phyloP scores from a whole-genome alignment of 2,329 filamentous ascomycete genomes.

The Colletotrichum eremochloae region DNA sequence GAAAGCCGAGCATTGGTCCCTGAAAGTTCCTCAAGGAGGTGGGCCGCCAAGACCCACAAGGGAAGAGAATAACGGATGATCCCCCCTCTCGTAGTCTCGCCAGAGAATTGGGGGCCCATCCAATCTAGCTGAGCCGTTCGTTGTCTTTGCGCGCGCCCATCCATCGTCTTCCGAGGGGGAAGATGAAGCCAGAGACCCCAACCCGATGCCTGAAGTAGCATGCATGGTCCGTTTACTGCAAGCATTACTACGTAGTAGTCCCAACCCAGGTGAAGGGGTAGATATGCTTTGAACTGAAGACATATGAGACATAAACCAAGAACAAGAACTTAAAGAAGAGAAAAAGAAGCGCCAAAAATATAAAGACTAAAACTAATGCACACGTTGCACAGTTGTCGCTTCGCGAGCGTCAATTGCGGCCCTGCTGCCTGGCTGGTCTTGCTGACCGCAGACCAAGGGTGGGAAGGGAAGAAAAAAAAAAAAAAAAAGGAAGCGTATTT shows the following conservation, averaged over 20 bases:
- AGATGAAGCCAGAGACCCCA: conserved; percentile 12
- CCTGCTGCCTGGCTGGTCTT: background rate
- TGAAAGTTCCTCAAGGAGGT: background rate
- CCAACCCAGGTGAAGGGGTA: background rate
- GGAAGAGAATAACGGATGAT: conserved; percentile 11
- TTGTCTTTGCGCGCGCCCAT: conserved; percentile 2
- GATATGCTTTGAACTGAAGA: background rate
- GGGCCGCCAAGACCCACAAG: conserved; percentile 7
- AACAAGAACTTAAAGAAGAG: too few species aligned
- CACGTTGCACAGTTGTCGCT: background rate
- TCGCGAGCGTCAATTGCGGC: background rate
- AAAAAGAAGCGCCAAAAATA: too few species aligned
- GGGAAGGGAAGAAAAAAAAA: background rate
- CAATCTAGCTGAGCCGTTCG: conserved; percentile 13
- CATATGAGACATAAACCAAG: background rate
- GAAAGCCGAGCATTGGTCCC: conserved; percentile 16
- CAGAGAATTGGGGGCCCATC: conserved; percentile 16
- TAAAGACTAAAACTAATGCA: background rate
- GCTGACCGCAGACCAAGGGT: background rate
- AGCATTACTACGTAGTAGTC: background rate
- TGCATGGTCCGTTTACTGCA: background rate
- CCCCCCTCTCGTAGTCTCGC: conserved; percentile 18
- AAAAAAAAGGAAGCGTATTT: conserved; percentile 8
- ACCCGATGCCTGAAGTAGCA: background rate
- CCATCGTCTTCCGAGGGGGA: conserved; percentile 26